phyloP scores from a whole-genome alignment of 73 alveolate species.

The Halteria grandinella region DNA sequence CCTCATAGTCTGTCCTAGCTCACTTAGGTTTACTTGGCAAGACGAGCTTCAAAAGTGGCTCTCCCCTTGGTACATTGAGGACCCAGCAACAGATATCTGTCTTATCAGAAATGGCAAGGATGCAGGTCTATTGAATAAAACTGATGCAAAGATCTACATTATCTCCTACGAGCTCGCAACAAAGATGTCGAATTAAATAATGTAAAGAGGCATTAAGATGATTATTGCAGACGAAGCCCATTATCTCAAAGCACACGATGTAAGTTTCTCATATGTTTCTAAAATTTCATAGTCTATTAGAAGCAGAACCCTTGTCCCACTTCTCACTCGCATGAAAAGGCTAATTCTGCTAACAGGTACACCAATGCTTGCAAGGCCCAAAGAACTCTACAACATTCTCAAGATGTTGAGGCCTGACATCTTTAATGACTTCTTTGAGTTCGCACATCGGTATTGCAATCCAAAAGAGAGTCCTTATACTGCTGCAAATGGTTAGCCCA shows the following conservation, averaged over 20 bases:
- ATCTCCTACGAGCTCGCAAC: slow-evolving; percentile 91
- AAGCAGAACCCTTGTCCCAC: slow-evolving; percentile 83
- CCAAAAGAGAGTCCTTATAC: slow-evolving; percentile 82
- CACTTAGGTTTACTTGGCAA: slow-evolving; percentile 90
- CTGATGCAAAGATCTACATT: slow-evolving; percentile 79
- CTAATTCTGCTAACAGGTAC: slow-evolving; percentile 92
- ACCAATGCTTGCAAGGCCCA: slow-evolving; percentile 94
- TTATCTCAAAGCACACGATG: slow-evolving; percentile 82
- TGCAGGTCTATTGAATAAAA: slow-evolving; percentile 70
- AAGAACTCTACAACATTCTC: slow-evolving; percentile 87
- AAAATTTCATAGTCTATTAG: slow-evolving; percentile 79
- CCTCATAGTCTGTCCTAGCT: slow-evolving; percentile 87
- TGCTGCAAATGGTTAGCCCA: too few relatives aligned
- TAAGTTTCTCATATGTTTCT: slow-evolving; percentile 54
- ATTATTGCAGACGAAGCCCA: slow-evolving; percentile 97
- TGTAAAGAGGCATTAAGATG: slow-evolving; percentile 74
- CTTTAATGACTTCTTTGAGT: slow-evolving; percentile 80
- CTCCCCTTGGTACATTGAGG: slow-evolving; percentile 34
- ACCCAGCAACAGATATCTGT: slow-evolving; percentile 62
- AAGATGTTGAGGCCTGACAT: slow-evolving; percentile 93
- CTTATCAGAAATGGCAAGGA: slow-evolving; percentile 72
- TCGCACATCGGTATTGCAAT: slow-evolving; percentile 90
- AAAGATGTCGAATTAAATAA: slow-evolving; percentile 71
- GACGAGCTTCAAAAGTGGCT: slow-evolving; percentile 93
- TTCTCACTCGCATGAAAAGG: slow-evolving; percentile 81